These are phyloP conservation scores for Acer campestre DNA, from an alignment of 345 rosid genomes.

Conservation along the genomic window DNA sequence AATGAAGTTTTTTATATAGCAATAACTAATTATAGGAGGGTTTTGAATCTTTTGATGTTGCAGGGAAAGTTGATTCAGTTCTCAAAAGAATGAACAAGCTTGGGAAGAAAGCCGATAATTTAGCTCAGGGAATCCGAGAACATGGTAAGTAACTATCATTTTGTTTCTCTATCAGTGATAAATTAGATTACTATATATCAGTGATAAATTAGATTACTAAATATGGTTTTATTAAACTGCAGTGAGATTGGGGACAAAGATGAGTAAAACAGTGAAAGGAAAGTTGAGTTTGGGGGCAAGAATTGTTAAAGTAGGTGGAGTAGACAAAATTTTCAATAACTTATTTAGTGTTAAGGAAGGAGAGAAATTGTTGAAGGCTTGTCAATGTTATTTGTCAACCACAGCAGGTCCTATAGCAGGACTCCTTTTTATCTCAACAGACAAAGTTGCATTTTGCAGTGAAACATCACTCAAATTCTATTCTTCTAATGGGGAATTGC, in stretches of 20 bases:
- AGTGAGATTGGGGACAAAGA: constrained; percentile 45
- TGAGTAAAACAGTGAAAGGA: constrained; percentile 48
- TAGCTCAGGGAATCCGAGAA: constrained; percentile 52
- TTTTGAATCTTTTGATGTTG: background rate
- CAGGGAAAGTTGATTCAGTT: constrained; percentile 41
- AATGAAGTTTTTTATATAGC: background rate
- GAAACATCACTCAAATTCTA: constrained; percentile 46
- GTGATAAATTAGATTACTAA: too few species aligned
- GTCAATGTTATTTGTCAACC: constrained; percentile 53
- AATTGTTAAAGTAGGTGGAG: constrained; percentile 48
- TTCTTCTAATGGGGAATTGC: constrained; percentile 34
- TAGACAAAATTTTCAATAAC: constrained; percentile 44
- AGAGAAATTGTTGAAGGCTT: constrained; percentile 47
- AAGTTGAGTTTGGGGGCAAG: constrained; percentile 50
- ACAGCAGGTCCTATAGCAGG: constrained; percentile 55
- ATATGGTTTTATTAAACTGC: constrained; percentile 11
- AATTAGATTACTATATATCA: too few species aligned
- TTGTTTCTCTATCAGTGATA: too few species aligned
- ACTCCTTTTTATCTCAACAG: constrained; percentile 49
- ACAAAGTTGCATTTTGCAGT: constrained; percentile 48
- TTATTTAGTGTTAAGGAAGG: constrained; percentile 38
- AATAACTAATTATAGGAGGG: background rate
- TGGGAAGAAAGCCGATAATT: constrained; percentile 50
- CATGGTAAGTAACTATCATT: constrained; percentile 27
- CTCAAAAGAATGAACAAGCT: constrained; percentile 45